Evolutionary conservation across 2,329 filamentous ascomycete genomes (phyloP).

Genomic region (Fusarium zealandicum): DNA sequence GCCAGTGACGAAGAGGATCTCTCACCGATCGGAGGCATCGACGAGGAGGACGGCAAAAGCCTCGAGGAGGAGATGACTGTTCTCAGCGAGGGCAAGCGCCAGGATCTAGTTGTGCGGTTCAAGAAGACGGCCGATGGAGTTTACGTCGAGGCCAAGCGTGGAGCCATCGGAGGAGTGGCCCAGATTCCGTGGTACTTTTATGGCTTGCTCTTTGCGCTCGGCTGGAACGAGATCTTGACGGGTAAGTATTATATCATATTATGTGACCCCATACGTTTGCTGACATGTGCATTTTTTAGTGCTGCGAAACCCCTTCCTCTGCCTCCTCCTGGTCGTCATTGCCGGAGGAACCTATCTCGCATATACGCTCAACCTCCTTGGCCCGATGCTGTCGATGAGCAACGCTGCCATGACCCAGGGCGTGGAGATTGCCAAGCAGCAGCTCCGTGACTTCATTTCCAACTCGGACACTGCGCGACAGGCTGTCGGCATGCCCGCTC

Average conservation of each 20-base stretch:
- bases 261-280: background rate
- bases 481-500: conserved; percentile 77
- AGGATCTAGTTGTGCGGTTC: conserved; percentile 92
- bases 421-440: conserved; percentile 89
- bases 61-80: conserved; percentile 96
- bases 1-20: conserved; percentile 90
- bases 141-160: conserved; percentile 96
- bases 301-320: conserved; percentile 90
- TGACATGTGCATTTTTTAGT: conserved; percentile 60
- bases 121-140: conserved; percentile 98
- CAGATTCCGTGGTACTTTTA: conserved; percentile 97
- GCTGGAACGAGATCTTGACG: conserved; percentile 98
- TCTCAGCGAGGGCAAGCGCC: conserved; percentile 86
- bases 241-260: conserved; percentile 63
- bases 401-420: conserved; percentile 89
- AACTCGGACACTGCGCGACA: conserved; percentile 84
- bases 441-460: conserved; percentile 87
- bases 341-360: conserved; percentile 84
- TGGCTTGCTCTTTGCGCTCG: conserved; percentile 82
- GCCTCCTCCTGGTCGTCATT: conserved; percentile 82
- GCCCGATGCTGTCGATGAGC: conserved; percentile 93
- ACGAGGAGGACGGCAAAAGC: conserved; percentile 93
- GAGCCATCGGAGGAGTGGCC: conserved; percentile 92
- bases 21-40: conserved; percentile 86
- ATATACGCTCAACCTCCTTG: conserved; percentile 93